Evolutionary conservation across 169 alveolate genomes (phyloP).

Genomic region (Theileria luwenshuni): DNA sequence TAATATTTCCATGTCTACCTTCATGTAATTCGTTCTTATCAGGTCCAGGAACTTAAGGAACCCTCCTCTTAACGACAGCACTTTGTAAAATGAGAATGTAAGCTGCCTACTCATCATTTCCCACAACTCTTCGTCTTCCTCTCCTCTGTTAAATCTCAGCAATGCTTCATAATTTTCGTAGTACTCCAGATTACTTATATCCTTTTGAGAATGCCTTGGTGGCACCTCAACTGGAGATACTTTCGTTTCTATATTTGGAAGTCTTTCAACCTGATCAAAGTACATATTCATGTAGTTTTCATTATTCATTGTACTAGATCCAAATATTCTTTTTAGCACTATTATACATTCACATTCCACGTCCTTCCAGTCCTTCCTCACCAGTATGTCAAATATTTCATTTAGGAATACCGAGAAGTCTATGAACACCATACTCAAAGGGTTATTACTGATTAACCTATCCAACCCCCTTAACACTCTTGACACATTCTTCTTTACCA

Average conservation of each 20-base stretch:
- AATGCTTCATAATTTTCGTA: constrained; percentile 35
- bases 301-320: constrained; percentile 52
- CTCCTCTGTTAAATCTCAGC: not conserved
- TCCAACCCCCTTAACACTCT: constrained; percentile 33
- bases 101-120: constrained; percentile 52
- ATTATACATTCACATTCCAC: constrained; percentile 36
- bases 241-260: not conserved
- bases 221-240: constrained; percentile 5
- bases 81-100: constrained; percentile 46
- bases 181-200: constrained; percentile 15
- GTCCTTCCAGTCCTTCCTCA: not conserved
- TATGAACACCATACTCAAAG: constrained; percentile 47
- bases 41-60: constrained; percentile 34
- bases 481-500: constrained; percentile 25
- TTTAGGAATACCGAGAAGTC: constrained; percentile 29
- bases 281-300: constrained; percentile 40
- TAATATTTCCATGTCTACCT: constrained; percentile 20
- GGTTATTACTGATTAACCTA: constrained; percentile 32
- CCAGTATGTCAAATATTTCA: constrained; percentile 50
- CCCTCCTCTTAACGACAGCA: constrained; percentile 40
- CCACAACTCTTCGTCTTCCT: constrained; percentile 14
- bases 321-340: constrained; percentile 28
- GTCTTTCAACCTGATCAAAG: constrained; percentile 10
- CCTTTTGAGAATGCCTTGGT: not conserved
- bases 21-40: constrained; percentile 37